Evolutionary conservation across 352 stramenopile species (phyloP).

Genomic region (Phytophthora foliorum): DNA sequence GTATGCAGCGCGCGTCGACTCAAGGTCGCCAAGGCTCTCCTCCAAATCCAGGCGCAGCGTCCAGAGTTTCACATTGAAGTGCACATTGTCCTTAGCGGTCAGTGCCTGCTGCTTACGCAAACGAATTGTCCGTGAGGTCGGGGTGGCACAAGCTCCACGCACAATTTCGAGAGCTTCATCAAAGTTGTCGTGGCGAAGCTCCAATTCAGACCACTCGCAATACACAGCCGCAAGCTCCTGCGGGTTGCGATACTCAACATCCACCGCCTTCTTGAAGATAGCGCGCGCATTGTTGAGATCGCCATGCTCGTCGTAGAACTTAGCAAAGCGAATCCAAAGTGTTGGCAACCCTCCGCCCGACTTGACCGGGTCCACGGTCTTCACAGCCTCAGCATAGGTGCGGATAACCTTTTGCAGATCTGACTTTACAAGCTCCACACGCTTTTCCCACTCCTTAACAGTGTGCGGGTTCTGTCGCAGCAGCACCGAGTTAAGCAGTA

Average conservation of each 20-base stretch:
- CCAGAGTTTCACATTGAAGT: constrained; percentile 96
- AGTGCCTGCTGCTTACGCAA: constrained; percentile 65
- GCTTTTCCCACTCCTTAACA: constrained; percentile 98
- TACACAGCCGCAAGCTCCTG: constrained; percentile 96
- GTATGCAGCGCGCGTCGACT: constrained; percentile 96
- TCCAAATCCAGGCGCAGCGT: constrained; percentile 98
- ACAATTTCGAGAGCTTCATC: constrained; percentile 94
- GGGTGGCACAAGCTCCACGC: constrained; percentile 79
- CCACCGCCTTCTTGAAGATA: constrained; percentile 93
- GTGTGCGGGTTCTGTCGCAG: constrained; percentile 99
- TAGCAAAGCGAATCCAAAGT: constrained; percentile 96
- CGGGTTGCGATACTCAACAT: constrained; percentile 80
- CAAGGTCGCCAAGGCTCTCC: constrained; percentile 97
- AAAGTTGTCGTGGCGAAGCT: constrained; percentile 96
- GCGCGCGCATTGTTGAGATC: constrained; percentile 93
- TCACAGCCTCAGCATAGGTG: constrained; percentile 93
- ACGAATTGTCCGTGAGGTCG: constrained; percentile 54
- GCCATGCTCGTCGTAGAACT: constrained; percentile 95
- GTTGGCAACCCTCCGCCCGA: constrained; percentile 89
- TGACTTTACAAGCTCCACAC: constrained; percentile 85
- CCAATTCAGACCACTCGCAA: constrained; percentile 96
- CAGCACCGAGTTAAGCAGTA: constrained; percentile 96
- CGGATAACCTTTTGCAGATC: constrained; percentile 77
- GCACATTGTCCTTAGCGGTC: constrained; percentile 82
- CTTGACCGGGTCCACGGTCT: constrained; percentile 91